phyloP scores from a whole-genome alignment of 495 filamentous ascomycete genomes.

The Ramalina intermedia region DNA sequence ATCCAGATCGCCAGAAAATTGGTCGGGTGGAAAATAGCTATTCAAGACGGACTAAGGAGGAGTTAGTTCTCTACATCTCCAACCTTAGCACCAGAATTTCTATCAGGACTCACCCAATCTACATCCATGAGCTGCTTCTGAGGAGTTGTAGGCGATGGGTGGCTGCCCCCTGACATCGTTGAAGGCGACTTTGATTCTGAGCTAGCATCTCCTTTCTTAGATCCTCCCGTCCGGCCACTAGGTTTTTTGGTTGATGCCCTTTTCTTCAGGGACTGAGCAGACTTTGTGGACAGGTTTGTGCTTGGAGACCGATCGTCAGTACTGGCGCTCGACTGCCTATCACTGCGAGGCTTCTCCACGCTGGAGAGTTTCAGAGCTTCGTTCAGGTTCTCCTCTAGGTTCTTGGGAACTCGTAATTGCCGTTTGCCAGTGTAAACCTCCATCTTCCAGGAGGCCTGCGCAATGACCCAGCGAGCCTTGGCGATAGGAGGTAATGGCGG shows the following conservation, averaged over 20 bases:
- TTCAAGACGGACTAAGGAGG: conserved; percentile 7
- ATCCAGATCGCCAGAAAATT: conserved; percentile 11
- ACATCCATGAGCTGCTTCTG: conserved; percentile 13
- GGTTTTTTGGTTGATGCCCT: background rate
- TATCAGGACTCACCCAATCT: conserved; percentile 13
- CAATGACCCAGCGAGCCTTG: conserved; percentile 27
- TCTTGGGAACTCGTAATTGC: conserved; percentile 21
- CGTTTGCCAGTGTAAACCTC: conserved; percentile 23
- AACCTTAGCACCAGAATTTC: background rate
- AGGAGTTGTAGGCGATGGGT: conserved; percentile 2
- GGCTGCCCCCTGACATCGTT: background rate
- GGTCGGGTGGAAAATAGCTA: conserved; percentile 11
- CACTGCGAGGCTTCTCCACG: background rate
- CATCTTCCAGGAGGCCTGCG: conserved; percentile 24
- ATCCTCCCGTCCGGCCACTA: background rate
- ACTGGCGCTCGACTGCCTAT: background rate
- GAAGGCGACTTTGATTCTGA: conserved; percentile 10
- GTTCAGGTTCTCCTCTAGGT: conserved; percentile 1
- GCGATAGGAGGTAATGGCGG: conserved; percentile 26
- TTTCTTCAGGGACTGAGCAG: background rate
- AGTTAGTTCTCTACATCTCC: background rate
- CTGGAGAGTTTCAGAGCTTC: background rate
- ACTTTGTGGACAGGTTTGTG: background rate
- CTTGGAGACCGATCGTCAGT: background rate
- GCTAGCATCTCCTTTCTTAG: background rate